These are phyloP conservation scores for Salix suchowensis DNA, from an alignment of 345 rosid genomes.

Conservation along the genomic window DNA sequence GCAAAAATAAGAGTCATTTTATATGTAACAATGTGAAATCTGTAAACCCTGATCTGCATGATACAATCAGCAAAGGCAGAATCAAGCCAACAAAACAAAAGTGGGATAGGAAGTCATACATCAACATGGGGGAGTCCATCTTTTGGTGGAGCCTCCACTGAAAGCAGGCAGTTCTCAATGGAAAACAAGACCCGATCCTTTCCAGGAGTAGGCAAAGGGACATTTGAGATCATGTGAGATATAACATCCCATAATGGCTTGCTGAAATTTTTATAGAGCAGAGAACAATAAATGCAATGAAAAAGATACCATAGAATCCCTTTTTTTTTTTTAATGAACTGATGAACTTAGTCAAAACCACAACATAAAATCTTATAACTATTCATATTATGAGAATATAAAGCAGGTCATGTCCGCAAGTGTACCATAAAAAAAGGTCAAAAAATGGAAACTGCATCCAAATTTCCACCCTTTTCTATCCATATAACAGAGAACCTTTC, in stretches of 20 bases:
- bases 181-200: slow-evolving; percentile 86
- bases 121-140: slow-evolving; percentile 92
- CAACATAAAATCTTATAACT: not conserved
- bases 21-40: not conserved
- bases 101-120: slow-evolving; percentile 43
- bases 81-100: not conserved
- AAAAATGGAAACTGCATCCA: not conserved
- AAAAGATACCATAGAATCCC: slow-evolving; percentile 5
- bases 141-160: slow-evolving; percentile 88
- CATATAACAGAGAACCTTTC: not conserved
- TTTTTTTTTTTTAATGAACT: not conserved
- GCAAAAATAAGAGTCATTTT: slow-evolving; percentile 2
- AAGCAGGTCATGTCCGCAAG: not conserved
- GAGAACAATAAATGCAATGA: slow-evolving; percentile 27
- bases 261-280: slow-evolving; percentile 55
- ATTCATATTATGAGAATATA: not conserved
- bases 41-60: not conserved
- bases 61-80: slow-evolving; percentile 11
- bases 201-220: slow-evolving; percentile 93
- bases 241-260: slow-evolving; percentile 92
- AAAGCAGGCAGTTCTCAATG: slow-evolving; percentile 77
- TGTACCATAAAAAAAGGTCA: not conserved
- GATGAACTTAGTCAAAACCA: not conserved
- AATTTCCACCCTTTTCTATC: not conserved
- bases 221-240: slow-evolving; percentile 64